These are phyloP conservation scores for Neofusicoccum cordaticola DNA, from an alignment of 2,329 filamentous ascomycete genomes.

Conservation along the genomic window DNA sequence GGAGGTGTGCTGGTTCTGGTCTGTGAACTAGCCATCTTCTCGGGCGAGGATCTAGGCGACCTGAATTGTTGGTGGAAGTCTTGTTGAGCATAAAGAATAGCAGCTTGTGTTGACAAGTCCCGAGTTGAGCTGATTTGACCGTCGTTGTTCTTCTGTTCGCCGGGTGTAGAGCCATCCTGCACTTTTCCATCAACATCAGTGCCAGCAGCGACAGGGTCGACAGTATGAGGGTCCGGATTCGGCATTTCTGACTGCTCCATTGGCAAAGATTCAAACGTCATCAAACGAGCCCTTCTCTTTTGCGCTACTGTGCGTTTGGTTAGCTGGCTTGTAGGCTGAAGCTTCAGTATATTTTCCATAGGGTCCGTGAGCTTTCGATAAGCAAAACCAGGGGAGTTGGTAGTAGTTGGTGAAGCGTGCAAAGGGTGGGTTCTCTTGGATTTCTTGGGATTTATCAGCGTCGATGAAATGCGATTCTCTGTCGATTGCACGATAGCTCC, in stretches of 20 bases:
- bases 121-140: neutral
- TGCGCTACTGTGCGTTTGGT: neutral
- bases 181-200: neutral
- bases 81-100: slow-evolving; percentile 32
- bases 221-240: too few species aligned
- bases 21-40: neutral
- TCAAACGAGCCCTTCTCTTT: slow-evolving; percentile 22
- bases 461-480: neutral
- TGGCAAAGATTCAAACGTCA: slow-evolving; percentile 21
- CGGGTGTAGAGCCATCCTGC: neutral
- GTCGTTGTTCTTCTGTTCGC: neutral
- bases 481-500: neutral
- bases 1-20: neutral
- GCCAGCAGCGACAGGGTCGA: neutral
- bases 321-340: neutral
- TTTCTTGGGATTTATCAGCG: neutral
- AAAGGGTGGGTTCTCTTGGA: slow-evolving; percentile 17
- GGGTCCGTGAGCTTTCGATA: slow-evolving; percentile 25
- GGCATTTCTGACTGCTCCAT: neutral
- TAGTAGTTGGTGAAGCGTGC: slow-evolving; percentile 25
- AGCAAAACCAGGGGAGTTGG: slow-evolving; percentile 28
- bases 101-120: slow-evolving; percentile 35
- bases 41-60: neutral
- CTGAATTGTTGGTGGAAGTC: slow-evolving; percentile 32
- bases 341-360: neutral